Evolutionary conservation across 208 protist species (phyloP).

Genomic region (Angomonas deanei): DNA sequence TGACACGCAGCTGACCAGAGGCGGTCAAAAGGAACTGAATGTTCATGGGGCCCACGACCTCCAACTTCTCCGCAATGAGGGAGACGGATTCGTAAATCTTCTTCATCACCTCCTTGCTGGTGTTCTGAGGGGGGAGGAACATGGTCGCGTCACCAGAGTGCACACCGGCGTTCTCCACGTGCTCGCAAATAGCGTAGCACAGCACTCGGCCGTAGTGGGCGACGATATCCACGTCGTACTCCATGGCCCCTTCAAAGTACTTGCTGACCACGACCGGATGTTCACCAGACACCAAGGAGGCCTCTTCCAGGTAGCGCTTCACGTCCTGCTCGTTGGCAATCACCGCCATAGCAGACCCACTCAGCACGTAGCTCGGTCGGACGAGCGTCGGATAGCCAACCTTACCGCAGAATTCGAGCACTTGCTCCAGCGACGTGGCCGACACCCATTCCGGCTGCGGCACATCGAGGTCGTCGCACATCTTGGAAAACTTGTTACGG

Average conservation of each 20-base stretch:
- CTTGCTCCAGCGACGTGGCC: slow-evolving; percentile 83
- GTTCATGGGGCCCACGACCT: slow-evolving; percentile 97
- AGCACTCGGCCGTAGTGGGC: slow-evolving; percentile 94
- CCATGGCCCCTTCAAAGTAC: slow-evolving; percentile 95
- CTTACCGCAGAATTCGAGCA: slow-evolving; percentile 84
- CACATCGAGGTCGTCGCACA: slow-evolving; percentile 93
- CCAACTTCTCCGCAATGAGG: slow-evolving; percentile 91
- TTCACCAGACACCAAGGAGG: slow-evolving; percentile 84
- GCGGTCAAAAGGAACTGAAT: slow-evolving; percentile 97
- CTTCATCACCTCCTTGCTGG: slow-evolving; percentile 81
- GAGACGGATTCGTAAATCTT: slow-evolving; percentile 72
- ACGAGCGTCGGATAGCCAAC: slow-evolving; percentile 95
- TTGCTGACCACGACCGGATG: slow-evolving; percentile 97
- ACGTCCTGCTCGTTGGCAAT: slow-evolving; percentile 92
- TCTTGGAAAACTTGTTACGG: slow-evolving; percentile 91
- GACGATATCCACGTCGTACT: slow-evolving; percentile 98
- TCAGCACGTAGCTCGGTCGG: slow-evolving; percentile 96
- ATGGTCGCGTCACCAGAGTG: slow-evolving; percentile 97
- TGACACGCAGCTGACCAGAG: slow-evolving; percentile 93
- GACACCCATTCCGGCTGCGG: slow-evolving; percentile 97
- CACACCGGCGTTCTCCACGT: slow-evolving; percentile 98
- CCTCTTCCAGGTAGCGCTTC: slow-evolving; percentile 90
- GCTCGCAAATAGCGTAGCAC: slow-evolving; percentile 97
- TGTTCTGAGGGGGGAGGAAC: slow-evolving; percentile 90
- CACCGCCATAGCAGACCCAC: slow-evolving; percentile 96